A percentile compares a stretch with the other conserved stretches of the same genome.
phyloP scores from a whole-genome alignment of 257 asterid species.

The Solanum sejunctum region DNA sequence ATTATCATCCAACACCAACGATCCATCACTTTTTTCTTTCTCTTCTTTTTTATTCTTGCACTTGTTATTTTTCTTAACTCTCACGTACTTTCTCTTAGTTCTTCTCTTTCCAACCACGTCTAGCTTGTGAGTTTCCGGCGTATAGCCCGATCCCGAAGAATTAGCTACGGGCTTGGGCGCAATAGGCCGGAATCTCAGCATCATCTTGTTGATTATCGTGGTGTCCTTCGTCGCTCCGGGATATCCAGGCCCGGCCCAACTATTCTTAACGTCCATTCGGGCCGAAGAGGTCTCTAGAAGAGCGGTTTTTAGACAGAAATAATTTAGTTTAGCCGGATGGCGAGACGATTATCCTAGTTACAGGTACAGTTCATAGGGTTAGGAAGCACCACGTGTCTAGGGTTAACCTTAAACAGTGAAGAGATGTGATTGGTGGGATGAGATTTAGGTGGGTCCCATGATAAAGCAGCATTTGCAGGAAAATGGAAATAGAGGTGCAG shows the following conservation, averaged over 20 bases:
- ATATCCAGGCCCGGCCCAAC: background rate
- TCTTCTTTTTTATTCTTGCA: background rate
- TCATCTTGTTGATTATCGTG: background rate
- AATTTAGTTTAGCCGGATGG: background rate
- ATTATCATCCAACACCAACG: background rate
- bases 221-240: background rate
- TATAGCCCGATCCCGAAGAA: conserved; percentile 6
- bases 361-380: background rate
- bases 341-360: background rate
- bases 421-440: conserved; percentile 18
- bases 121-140: background rate
- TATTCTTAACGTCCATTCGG: background rate
- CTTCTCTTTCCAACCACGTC: background rate
- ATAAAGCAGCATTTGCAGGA: conserved; percentile 27
- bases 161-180: conserved; percentile 31
- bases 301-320: background rate
- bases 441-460: conserved; percentile 37
- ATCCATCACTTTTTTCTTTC: background rate
- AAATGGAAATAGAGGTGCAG: conserved; percentile 1
- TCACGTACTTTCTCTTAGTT: conserved; percentile 36
- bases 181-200: conserved; percentile 15
- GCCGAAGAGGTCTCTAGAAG: background rate
- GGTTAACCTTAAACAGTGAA: conserved; percentile 8
- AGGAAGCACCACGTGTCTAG: conserved; percentile 25
- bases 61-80: conserved; percentile 19